phyloP scores from a whole-genome alignment of 768 basidiomycete species.

The Leccinum incarnatum region DNA sequence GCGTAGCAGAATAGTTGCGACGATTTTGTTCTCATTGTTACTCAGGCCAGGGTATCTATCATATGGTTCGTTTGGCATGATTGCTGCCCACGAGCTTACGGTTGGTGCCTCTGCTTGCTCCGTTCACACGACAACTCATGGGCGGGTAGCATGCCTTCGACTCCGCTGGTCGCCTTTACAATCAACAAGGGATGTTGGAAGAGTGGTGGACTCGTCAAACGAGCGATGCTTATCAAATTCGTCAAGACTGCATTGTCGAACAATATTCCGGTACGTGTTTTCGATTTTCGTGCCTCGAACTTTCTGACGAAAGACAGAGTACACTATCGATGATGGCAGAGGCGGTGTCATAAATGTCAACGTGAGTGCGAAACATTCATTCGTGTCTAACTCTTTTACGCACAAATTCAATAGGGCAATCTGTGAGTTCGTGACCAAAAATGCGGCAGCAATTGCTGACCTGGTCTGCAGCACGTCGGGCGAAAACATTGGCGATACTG shows the following conservation, averaged over 20 bases:
- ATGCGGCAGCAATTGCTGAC: not conserved
- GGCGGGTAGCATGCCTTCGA: slow-evolving; percentile 78
- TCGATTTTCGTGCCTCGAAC: not conserved
- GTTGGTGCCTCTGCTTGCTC: slow-evolving; percentile 38
- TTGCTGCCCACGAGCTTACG: slow-evolving; percentile 90
- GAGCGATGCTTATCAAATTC: slow-evolving; percentile 75
- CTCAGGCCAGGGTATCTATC: slow-evolving; percentile 82
- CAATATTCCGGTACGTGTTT: slow-evolving; percentile 77
- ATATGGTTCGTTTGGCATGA: slow-evolving; percentile 90
- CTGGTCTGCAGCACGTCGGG: slow-evolving; percentile 66
- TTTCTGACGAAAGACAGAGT: slow-evolving; percentile 43
- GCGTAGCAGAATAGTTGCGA: slow-evolving; percentile 11
- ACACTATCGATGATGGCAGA: slow-evolving; percentile 81
- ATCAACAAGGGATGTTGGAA: slow-evolving; percentile 81
- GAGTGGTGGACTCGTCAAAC: slow-evolving; percentile 95
- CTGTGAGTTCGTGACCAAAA: slow-evolving; percentile 45
- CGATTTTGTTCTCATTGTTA: slow-evolving; percentile 7
- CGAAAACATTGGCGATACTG: slow-evolving; percentile 88
- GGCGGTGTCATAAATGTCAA: slow-evolving; percentile 85
- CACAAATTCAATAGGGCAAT: slow-evolving; percentile 53
- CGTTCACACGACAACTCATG: not conserved
- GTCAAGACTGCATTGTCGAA: slow-evolving; percentile 85
- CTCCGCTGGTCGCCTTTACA: slow-evolving; percentile 85
- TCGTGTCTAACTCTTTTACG: not conserved
- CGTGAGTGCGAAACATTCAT: slow-evolving; percentile 40